phyloP scores from a whole-genome alignment of 768 basidiomycete genomes.

The Agaricus subrufescens region DNA sequence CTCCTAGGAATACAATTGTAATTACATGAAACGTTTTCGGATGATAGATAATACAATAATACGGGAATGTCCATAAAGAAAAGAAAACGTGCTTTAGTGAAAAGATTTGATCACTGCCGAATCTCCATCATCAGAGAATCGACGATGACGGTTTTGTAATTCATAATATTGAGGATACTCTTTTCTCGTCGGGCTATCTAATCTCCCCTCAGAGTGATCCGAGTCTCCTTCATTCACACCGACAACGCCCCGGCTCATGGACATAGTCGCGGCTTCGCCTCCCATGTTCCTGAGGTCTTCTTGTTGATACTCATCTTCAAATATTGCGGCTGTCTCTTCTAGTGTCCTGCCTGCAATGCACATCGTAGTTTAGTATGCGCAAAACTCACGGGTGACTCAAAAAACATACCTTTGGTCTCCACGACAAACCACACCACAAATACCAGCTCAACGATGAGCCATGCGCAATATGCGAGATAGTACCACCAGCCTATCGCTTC shows the following conservation, averaged over 20 bases:
- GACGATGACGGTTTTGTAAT: slow-evolving; percentile 6
- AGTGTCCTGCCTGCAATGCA: slow-evolving; percentile 46
- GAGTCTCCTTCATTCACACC: slow-evolving; percentile 11
- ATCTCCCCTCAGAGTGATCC: not conserved
- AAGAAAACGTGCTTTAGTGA: not conserved
- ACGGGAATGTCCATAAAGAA: not conserved
- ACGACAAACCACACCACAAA: slow-evolving; percentile 54
- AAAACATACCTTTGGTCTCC: slow-evolving; percentile 54
- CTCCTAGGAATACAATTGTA: slow-evolving; percentile 2
- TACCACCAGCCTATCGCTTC: slow-evolving; percentile 53
- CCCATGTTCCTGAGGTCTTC: slow-evolving; percentile 41
- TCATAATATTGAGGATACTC: slow-evolving; percentile 15
- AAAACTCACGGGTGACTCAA: not conserved
- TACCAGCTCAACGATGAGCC: slow-evolving; percentile 55
- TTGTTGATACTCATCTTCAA: slow-evolving; percentile 54
- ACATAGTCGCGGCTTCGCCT: slow-evolving; percentile 42
- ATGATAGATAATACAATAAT: not conserved
- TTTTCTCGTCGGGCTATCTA: slow-evolving; percentile 7
- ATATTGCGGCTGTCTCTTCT: slow-evolving; percentile 70
- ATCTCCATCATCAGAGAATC: slow-evolving; percentile 5
- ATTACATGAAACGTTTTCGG: not conserved
- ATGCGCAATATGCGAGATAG: slow-evolving; percentile 61
- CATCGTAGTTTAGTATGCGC: slow-evolving; percentile 3
- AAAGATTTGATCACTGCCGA: slow-evolving; percentile 4
- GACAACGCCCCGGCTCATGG: slow-evolving; percentile 24